Base-by-base conservation (phyloP, 1,284 basidiomycete genomes). In the Rhodotorula mucilaginosa region DNA sequence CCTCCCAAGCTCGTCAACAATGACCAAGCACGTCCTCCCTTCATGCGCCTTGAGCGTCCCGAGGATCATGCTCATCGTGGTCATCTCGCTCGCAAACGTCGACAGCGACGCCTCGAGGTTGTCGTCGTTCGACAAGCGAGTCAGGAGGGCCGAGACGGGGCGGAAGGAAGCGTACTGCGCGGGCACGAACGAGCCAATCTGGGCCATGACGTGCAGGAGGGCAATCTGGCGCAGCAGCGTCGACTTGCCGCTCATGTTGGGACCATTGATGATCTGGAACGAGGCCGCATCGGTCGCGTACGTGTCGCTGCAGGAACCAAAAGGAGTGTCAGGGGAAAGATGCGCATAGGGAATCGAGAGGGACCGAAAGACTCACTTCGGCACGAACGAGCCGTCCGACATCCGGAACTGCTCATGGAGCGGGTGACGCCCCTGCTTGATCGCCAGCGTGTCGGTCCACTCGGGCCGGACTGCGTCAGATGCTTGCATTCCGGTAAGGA, bases 11-110 rank as follows among this genome's bases (percentile, higher is more conserved):
- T 98, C 96, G 79, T 99, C 96, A 44, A 98, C 87, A 1, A 98
- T 81, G 1, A 98, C 84, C 18, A 98, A 83, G 0, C 90, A 89
- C 85, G 83, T 1, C 84, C 78, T 46, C 26, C 48, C 54, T 21
- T 44, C 60, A 29, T 64, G 54, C 60, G 67, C 64, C 0, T 39
- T 48, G 19, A 75, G 63, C 4, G 71, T 61, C 88, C 91, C 89
- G 48, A 95, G 81, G 66, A 96, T 93, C 90, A 94, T 93, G 5
- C 91, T 89, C 46, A 88, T 89, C 1, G 90, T 88, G 0, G 89
- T 87, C 91, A 97, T 97, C 81, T 97, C 93, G 70, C 88, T 89
- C 0, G 92, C 92, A 47, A 97, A 97, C 0, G 94, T 97, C 74
- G 93, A 96, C 21, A 97, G 81, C 67, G 86, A 90, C 79, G 88